Evolutionary conservation across 805 yeast species (phyloP).

Genomic region (Candida boleticola): DNA sequence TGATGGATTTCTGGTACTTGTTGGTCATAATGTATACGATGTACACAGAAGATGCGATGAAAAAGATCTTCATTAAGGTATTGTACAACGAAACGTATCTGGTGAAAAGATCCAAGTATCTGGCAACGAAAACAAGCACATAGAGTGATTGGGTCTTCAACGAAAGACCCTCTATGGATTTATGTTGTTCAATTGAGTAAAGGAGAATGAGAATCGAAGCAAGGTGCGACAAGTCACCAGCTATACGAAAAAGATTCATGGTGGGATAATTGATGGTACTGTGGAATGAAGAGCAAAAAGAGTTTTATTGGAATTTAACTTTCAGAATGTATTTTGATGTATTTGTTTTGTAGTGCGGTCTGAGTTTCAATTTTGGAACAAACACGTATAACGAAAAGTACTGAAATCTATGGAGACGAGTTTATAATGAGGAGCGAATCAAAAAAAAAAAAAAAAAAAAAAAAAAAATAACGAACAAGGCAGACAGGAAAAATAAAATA

Average conservation of each 20-base stretch:
- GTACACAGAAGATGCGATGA: conserved; percentile 71
- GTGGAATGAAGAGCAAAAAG: too few species aligned
- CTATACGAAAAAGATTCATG: conserved; percentile 43
- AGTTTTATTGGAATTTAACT: not conserved
- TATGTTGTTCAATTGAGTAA: conserved; percentile 60
- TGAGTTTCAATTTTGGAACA: not conserved
- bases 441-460: too few species aligned
- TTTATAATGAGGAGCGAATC: too few species aligned
- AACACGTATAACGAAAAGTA: not conserved
- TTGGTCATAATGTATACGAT: conserved; percentile 68
- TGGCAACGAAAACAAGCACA: conserved; percentile 38
- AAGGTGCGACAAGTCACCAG: conserved; percentile 81
- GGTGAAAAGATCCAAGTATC: conserved; percentile 43
- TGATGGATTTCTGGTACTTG: conserved; percentile 59
- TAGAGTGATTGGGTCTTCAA: conserved; percentile 85
- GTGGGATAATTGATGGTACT: conserved; percentile 6
- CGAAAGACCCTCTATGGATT: conserved; percentile 80
- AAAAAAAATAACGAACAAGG: too few species aligned
- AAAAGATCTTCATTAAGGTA: conserved; percentile 76
- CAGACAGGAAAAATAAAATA: too few species aligned
- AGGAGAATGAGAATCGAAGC: conserved; percentile 75
- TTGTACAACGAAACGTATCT: conserved; percentile 69
- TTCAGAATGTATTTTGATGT: not conserved
- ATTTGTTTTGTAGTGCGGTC: not conserved
- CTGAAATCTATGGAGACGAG: too few species aligned